Conservation (phyloP, 2,329 filamentous ascomycete species). For the Scortechinia acanthostroma region DNA sequence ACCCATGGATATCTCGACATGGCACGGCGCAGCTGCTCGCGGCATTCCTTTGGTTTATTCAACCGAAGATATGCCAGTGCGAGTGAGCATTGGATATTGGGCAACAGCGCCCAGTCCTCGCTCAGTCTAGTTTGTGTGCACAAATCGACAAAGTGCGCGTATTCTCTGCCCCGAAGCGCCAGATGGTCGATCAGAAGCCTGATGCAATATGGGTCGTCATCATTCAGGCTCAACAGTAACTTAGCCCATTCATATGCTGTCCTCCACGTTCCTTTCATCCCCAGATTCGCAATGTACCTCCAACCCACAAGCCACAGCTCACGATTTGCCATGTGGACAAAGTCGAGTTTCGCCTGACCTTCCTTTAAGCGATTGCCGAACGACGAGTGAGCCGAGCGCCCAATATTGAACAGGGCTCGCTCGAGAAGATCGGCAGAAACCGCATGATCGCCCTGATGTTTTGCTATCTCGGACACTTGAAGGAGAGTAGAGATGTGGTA, state of each 20-base stretch:
- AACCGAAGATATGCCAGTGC: constrained; percentile 4
- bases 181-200: constrained; percentile 60
- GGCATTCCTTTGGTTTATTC: constrained; percentile 1
- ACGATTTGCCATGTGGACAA: not conserved
- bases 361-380: not conserved
- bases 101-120: constrained; percentile 12
- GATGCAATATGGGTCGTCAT: constrained; percentile 60
- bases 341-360: not conserved
- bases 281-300: constrained; percentile 1
- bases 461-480: constrained; percentile 1
- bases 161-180: constrained; percentile 56
- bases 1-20: constrained; percentile 61
- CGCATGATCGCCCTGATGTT: constrained; percentile 2
- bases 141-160: constrained; percentile 50
- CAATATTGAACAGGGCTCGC: not conserved
- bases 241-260: constrained; percentile 2
- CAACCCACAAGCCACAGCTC: constrained; percentile 1
- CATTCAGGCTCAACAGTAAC: constrained; percentile 7
- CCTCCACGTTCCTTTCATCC: constrained; percentile 1
- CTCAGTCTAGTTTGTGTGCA: constrained; percentile 31
- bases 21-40: constrained; percentile 21
- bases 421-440: constrained; percentile 1
- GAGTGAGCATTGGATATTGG: constrained; percentile 14
- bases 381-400: not conserved
- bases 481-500: constrained; percentile 1